These are phyloP conservation scores for Usnea hakonensis DNA, from an alignment of 495 filamentous ascomycete species.

Conservation along the genomic window DNA sequence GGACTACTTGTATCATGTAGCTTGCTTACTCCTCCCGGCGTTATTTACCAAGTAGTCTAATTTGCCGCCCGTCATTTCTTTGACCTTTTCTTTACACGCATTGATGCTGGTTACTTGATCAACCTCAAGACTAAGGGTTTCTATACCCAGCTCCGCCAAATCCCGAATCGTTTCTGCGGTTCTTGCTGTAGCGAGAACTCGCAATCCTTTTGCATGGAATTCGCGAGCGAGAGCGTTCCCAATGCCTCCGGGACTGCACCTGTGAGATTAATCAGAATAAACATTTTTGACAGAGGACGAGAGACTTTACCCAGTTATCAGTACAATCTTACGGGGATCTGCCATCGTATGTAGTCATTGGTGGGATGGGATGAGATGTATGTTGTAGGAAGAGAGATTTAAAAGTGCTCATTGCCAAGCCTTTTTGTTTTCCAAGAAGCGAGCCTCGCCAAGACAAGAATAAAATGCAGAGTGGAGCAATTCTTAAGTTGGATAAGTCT, in stretches of 20 bases:
- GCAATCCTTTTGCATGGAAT: conserved; percentile 43
- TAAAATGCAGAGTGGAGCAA: too few species aligned
- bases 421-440: too few species aligned
- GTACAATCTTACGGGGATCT: conserved; percentile 37
- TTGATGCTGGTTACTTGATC: conserved; percentile 41
- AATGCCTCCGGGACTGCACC: conserved; percentile 51
- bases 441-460: too few species aligned
- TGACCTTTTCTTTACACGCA: conserved; percentile 36
- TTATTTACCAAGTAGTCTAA: conserved; percentile 57
- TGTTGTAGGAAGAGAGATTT: not conserved
- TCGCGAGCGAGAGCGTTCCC: conserved; percentile 51
- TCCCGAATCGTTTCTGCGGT: conserved; percentile 41
- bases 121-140: conserved; percentile 48
- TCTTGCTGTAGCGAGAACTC: conserved; percentile 52
- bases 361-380: not conserved
- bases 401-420: too few species aligned
- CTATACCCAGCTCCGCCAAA: conserved; percentile 41
- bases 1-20: not conserved
- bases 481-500: too few species aligned
- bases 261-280: conserved; percentile 19
- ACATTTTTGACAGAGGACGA: not conserved
- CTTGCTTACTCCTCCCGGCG: conserved; percentile 38
- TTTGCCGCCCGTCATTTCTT: conserved; percentile 36
- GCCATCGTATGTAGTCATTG: conserved; percentile 5
- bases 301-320: conserved; percentile 38